Conservation (phyloP, 1,284 basidiomycete species). For the Stygiomarasmius scandens region DNA sequence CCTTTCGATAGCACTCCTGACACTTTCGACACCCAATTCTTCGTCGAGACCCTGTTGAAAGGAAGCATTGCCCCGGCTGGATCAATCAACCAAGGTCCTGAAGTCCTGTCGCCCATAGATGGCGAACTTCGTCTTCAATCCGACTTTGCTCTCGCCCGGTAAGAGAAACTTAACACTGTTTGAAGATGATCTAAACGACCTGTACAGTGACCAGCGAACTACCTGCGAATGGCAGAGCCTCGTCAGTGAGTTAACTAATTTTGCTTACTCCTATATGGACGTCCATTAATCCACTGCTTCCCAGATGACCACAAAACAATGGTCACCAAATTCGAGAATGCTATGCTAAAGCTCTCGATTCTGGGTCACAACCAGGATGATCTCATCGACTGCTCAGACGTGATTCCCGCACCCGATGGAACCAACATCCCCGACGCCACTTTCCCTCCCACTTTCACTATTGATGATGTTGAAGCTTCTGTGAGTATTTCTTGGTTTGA, state of each 20-base stretch:
- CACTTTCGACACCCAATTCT: constrained; percentile 44
- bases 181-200: too few relatives aligned
- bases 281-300: too few relatives aligned
- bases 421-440: neutral
- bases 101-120: constrained; percentile 28
- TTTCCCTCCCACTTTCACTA: neutral
- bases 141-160: constrained; percentile 30
- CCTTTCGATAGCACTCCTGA: constrained; percentile 37
- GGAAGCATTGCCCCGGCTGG: constrained; percentile 34
- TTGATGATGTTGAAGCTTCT: constrained; percentile 1
- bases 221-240: constrained; percentile 1
- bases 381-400: neutral
- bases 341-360: neutral
- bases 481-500: neutral
- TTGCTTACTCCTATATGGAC: neutral
- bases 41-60: constrained; percentile 34
- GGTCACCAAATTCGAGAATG: neutral
- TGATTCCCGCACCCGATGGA: neutral
- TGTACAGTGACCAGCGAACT: constrained; percentile 1
- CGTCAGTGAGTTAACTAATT: neutral
- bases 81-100: constrained; percentile 25
- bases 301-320: neutral
- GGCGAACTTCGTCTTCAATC: constrained; percentile 40
- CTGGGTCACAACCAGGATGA: neutral
- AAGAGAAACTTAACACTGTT: neutral